Evolutionary conservation across 306 rosid genomes (phyloP), one percentile per base, ranked within the genome.

Genomic region (Vigna trinervia): DNA sequence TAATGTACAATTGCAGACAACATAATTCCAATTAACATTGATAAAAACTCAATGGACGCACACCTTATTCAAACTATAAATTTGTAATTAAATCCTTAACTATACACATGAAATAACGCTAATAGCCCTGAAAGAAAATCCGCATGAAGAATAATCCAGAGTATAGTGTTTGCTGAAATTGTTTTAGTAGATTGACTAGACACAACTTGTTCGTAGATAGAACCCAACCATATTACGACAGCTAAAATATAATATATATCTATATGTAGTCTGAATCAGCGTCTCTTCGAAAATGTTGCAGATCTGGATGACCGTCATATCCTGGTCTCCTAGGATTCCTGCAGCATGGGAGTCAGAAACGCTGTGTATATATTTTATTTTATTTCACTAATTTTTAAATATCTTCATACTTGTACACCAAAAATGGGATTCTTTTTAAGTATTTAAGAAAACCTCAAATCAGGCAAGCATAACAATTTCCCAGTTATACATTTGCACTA

Each of bases 201-300:
- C 19, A 47, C 17, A 50, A 50, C 20, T 50, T 51, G 56, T 51
- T 3, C 7, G 38, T 34, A 34, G 38, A 34, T 34, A 34, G 38
- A 34, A 34, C 38, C 6, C 4, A 8, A 5, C 41, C 19, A 17
- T 52, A 52, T 17, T 17, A 7, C 0, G 4, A 19, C 58, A 17
- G 8, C 6, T 54, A 19, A 20, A 56, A 36, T 36, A 5, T 36
- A 36, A 36, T 36, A 39, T 39, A 8, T 39, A 41, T 41, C 11
- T 90, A 93, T 14, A 93, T 91, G 83, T 72, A 93, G 86, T 93
- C 98, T 5, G 93, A 93, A 78, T 85, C 97, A 9, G 87, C 81
- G 61, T 84, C 97, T 7, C 88, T 26, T 26, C 92, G 73, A 46
- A 89, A 92, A 67, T 86, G 96, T 78, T 91, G 86, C 75, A 90